Base-by-base conservation (phyloP, 768 basidiomycete species). In the Pleurotus eryngii region DNA sequence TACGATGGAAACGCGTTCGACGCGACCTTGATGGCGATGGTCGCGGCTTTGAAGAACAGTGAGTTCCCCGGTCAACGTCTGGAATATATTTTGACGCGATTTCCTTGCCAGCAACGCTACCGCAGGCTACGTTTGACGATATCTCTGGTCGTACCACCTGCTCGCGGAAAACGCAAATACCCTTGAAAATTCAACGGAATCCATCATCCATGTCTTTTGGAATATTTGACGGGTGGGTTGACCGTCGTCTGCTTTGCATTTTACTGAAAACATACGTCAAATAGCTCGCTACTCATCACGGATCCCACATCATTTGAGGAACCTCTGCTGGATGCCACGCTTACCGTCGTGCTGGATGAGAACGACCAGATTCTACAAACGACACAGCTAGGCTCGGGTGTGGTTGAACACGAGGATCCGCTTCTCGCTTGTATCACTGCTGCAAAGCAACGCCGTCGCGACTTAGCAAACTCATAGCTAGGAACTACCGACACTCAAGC, bases 1-100 rank as follows among this genome's bases (percentile, higher is more conserved):
- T 97, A 96, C 67, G 95, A 98, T 68, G 97, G 97, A 4, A 98
- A 98, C 66, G 89, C 81, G 1, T 93, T 95, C 58, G 97, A 99
- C 62, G 93, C 97, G 0, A 81, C 92, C 0, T 77, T 98, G 8
- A 68, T 98, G 18, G 92, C 93, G 0, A 90, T 95, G 78, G 83
- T 94, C 49, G 85, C 89, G 7, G 95, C 96, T 4, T 74, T 98
- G 45, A 81, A 77, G 68, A 92, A 94, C 59, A 89, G 95, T 96
- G 63, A 49, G 90, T 75, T 35, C 30, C 30, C 30, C 8, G 30
- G 30, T 35, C 30, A 26, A 26, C 4, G 24, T 12, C 11, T 35
- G 30, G 11, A 3, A 11, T 35, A 0, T 9, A 9, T 8, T 11
- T 35, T 11, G 30, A 35, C 11, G 30, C 30, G 11, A 35, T 9